Base-by-base conservation (phyloP, 257 asterid species). In the Fraxinus quadrangulata region DNA sequence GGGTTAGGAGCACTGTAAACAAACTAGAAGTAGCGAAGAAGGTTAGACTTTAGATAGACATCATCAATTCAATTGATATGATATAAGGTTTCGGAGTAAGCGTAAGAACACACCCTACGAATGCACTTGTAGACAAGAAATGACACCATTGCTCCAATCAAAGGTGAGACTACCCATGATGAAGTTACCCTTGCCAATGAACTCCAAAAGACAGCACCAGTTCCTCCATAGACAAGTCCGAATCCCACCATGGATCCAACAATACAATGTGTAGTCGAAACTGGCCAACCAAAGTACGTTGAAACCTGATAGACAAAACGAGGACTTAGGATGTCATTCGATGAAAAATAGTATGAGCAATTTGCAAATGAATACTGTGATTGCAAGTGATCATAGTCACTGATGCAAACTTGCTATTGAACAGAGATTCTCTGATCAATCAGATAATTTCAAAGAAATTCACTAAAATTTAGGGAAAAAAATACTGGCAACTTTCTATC, bases 241-340 rank as follows among this genome's bases (percentile, higher is more conserved):
- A 95, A 95, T 71, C 98, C 99, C 51, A 93, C 99, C 99, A 95
- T 95, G 31, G 98, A 93, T 75, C 99, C 99, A 1, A 95, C 96
- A 17, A 92, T 92, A 70, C 98, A 94, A 77, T 94, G 99, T 68
- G 99, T 94, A 12, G 98, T 94, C 21, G 97, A 94, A 30, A 94
- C 99, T 54, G 98, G 98, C 99, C 95, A 94, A 14, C 99, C 97
- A 56, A 90, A 91, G 81, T 89, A 94, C 13, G 99, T 90, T 56
- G 99, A 97, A 70, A 94, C 96, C 98, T 91, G 92, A 79, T 26
- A 69, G 12, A 70, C 9, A 45, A 31, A 36, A 24, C 5, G 21
- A 31, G 47, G 33, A 34, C 71, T 63, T 67, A 71, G 42, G 26
- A 49, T 14, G 7, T n/a, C 21, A 63, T 26, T 74, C 70, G 16